Evolutionary conservation across 495 filamentous ascomycete species (phyloP).

Genomic region (Amorphotheca resinae): DNA sequence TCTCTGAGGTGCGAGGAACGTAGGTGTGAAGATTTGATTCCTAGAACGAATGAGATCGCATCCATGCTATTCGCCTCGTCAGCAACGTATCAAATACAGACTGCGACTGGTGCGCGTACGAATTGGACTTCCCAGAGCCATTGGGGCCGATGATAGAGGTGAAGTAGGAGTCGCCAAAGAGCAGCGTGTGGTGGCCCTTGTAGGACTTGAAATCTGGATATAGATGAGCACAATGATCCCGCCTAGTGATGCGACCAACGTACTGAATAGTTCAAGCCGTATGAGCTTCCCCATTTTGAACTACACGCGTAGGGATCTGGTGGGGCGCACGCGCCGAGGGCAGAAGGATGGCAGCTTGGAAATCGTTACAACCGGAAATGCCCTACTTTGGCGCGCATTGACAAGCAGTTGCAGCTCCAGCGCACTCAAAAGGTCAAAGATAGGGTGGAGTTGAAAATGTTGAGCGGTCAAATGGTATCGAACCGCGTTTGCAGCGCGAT

Average conservation of each 20-base stretch:
- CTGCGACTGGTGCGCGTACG: conserved; percentile 43
- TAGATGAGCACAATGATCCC: not conserved
- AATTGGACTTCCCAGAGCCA: conserved; percentile 99
- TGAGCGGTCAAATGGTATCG: too few species aligned
- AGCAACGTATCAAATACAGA: too few species aligned
- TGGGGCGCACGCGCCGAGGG: conserved; percentile 7
- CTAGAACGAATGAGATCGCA: conserved; percentile 96
- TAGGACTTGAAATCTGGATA: conserved; percentile 94
- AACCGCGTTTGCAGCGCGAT: not conserved
- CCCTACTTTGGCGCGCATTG: too few species aligned
- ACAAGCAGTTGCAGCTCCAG: too few species aligned
- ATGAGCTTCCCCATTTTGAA: conserved; percentile 69
- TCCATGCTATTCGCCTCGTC: conserved; percentile 62
- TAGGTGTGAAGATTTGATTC: conserved; percentile 94
- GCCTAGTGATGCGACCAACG: conserved; percentile 19
- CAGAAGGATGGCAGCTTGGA: not conserved
- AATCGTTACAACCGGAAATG: not conserved
- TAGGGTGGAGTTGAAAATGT: too few species aligned
- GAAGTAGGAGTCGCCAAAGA: conserved; percentile 98
- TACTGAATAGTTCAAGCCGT: conserved; percentile 89
- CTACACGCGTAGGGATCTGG: conserved; percentile 9
- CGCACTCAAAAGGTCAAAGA: too few species aligned
- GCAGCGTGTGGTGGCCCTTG: conserved; percentile 81
- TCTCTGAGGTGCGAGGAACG: conserved; percentile 92
- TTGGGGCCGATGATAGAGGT: conserved; percentile 99